Conservation (phyloP, 805 yeast genomes). For the Candida pseudofarinosa region DNA sequence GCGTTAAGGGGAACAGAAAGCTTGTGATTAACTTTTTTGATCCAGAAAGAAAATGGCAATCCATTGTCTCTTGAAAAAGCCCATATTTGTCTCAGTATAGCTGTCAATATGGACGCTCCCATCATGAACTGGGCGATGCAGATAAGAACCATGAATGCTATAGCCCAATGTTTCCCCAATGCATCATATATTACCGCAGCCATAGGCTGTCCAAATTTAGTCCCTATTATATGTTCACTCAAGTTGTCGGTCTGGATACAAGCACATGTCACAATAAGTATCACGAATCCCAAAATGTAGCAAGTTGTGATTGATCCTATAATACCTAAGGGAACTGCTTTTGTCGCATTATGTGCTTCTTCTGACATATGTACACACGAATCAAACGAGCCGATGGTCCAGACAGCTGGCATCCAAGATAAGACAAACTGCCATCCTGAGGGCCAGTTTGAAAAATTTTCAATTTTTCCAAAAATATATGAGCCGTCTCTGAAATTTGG, state of each 20-base stretch:
- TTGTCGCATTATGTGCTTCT: slow-evolving; percentile 23
- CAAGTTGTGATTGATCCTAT: slow-evolving; percentile 26
- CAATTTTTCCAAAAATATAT: slow-evolving; percentile 52
- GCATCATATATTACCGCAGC: slow-evolving; percentile 27
- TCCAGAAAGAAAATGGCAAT: slow-evolving; percentile 22
- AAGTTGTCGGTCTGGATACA: slow-evolving; percentile 21
- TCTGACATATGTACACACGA: slow-evolving; percentile 32
- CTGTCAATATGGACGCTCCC: slow-evolving; percentile 30
- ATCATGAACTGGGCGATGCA: slow-evolving; percentile 27
- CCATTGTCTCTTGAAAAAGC: slow-evolving; percentile 31
- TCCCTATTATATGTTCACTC: slow-evolving; percentile 14
- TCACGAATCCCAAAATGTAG: slow-evolving; percentile 20
- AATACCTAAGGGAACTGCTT: slow-evolving; percentile 28
- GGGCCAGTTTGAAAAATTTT: slow-evolving; percentile 52
- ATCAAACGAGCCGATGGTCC: slow-evolving; percentile 34
- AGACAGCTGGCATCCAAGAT: slow-evolving; percentile 22
- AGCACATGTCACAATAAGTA: slow-evolving; percentile 21
- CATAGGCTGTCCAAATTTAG: slow-evolving; percentile 24
- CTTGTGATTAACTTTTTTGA: slow-evolving; percentile 21
- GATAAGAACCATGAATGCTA: slow-evolving; percentile 25
- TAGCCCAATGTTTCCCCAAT: slow-evolving; percentile 27
- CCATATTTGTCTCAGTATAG: slow-evolving; percentile 26
- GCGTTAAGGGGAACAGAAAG: slow-evolving; percentile 26
- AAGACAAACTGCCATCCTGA: slow-evolving; percentile 45
- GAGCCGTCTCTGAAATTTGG: slow-evolving; percentile 42